Evolutionary conservation across 1,139 yeast genomes (phyloP), one percentile per base, ranked within the genome.

Genomic region (Suhomyces bribrorum): DNA sequence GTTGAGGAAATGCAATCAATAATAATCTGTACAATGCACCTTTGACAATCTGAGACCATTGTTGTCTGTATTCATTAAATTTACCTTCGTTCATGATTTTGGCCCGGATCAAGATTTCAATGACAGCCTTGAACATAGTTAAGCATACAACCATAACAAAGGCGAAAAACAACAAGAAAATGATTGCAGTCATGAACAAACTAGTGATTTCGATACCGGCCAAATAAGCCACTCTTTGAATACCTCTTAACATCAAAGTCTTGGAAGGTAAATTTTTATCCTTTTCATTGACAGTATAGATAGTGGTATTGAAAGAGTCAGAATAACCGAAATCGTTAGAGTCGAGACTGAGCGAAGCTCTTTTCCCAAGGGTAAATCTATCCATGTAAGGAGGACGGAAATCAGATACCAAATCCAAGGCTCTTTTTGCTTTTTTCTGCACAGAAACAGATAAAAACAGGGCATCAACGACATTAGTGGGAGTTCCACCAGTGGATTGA

Each of bases 401-500:
- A 7, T 46, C 46, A 24, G 46, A 38, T 31, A 59, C 40, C 36
- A 48, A 49, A 14, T 50, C 45, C 13, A 57, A 47, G 12, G 52
- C 42, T 46, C 69, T 56, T 49, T 65, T 66, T 26, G 59, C 52
- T 34, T 54, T 56, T 59, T 83, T 86, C 59, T 89, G 95, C 7
- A 89, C 96, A 5, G 95, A 83, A 38, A 90, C 77, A 3, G 96
- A 82, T 53, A 75, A 74, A 52, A 52, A 82, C 52, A 52, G 68
- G 61, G 67, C 67, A 12, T 75, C 66, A 34, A 89, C 62, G 32
- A 88, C 77, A 41, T 85, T 84, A 3, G 96, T 83, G 3, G 95
- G 82, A 1, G 75, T 61, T 43, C 98, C 98, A 31, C 97, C 97
- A 1, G 98, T 92, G n/a, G 96, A 73, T 64, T 90, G 96, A 41